Evolutionary conservation across 768 basidiomycete genomes (phyloP), one percentile per base, ranked within the genome.

Genomic region (Nidula microcarpa): DNA sequence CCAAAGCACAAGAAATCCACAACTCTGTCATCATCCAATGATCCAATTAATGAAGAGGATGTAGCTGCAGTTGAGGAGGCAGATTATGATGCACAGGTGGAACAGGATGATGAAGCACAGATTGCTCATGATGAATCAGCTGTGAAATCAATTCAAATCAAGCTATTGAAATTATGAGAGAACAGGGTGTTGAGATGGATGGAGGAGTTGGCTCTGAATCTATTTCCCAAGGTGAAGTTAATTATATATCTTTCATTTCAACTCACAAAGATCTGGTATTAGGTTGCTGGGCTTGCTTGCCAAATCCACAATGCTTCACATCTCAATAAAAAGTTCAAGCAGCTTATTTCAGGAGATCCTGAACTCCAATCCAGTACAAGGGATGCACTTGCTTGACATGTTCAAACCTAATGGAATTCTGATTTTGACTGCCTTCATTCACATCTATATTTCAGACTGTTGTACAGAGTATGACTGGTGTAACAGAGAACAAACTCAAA

Each of bases 251-350:
- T 23, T 46, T 49, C 35, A 11, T 46, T 47, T 34, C 45, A 37
- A 47, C 17, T 11, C 41, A 35, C 45, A 13, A 32, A 50, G 43
- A 49, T 32, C 39, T 49, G 32, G 13, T 51, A 16, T 30, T 46
- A 67, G 65, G 60, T 67, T n/a, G 56, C 67, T 33, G 62, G 64
- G 4, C 55, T 67, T 14, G 61, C 65, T 9, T 47, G 53, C 18
- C 46, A 55, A 14, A 48, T 67, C n/a, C 62, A 68, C 56, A 59
- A 68, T 54, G 47, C 52, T 8, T 6, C 43, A 13, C 55, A 53
- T 14, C 53, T 68, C 13, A 54, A 57, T 6, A 57, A 62, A 23
- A 51, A 56, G 37, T 68, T 68, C 55, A 53, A 61, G n/a, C n/a
- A n/a, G n/a, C n/a, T n/a, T n/a, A n/a, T n/a, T n/a, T n/a, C n/a